These are phyloP conservation scores for Lachancea sp. DNA, from an alignment of 805 yeast genomes.

Conservation along the genomic window DNA sequence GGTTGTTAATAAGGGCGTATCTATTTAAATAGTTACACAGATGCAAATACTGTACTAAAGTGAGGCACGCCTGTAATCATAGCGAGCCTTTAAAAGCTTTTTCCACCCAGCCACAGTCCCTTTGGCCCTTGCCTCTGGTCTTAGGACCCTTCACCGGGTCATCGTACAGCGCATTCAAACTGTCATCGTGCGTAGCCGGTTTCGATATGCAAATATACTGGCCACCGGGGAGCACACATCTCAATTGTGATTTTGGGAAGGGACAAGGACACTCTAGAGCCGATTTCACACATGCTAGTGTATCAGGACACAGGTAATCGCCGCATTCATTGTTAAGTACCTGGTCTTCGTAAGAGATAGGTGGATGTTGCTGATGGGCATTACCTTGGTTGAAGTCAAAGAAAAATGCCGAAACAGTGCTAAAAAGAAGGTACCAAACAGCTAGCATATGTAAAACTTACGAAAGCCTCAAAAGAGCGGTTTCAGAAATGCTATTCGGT, in stretches of 20 bases:
- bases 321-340: conserved; percentile 44
- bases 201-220: conserved; percentile 77
- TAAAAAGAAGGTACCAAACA: not conserved
- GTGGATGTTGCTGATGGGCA: conserved; percentile 34
- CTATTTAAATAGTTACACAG: too few species aligned
- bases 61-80: too few species aligned
- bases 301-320: conserved; percentile 74
- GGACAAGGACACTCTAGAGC: conserved; percentile 85
- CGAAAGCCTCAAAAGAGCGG: not conserved
- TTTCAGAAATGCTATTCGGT: not conserved
- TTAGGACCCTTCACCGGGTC: conserved; percentile 45
- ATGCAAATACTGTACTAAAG: too few species aligned
- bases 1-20: not conserved
- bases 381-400: conserved; percentile 40
- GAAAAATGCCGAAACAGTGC: conserved; percentile 7
- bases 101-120: conserved; percentile 84
- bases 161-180: conserved; percentile 32
- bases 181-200: conserved; percentile 49
- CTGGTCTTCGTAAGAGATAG: conserved; percentile 32
- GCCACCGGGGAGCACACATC: conserved; percentile 65
- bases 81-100: conserved; percentile 57
- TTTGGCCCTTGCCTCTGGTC: conserved; percentile 41
- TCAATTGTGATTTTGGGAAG: conserved; percentile 75
- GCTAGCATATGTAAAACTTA: not conserved
- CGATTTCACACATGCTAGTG: conserved; percentile 64